phyloP scores from a whole-genome alignment of 2,329 filamentous ascomycete genomes.

The Apiospora arundinis region DNA sequence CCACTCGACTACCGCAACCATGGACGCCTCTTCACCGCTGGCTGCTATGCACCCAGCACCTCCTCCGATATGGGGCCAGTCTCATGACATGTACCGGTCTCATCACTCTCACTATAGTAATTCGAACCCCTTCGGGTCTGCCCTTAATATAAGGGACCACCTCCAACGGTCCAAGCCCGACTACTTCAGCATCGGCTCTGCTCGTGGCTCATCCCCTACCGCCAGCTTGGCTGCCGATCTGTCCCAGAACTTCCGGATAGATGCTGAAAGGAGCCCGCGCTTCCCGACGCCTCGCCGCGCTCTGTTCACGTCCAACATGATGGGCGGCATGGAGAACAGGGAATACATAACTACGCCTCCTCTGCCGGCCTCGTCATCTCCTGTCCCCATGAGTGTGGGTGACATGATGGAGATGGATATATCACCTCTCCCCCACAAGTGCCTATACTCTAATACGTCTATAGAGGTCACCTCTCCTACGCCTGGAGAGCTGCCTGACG shows the following conservation, averaged over 20 bases:
- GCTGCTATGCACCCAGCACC: slow-evolving; percentile 86
- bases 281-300: slow-evolving; percentile 83
- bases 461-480: slow-evolving; percentile 77
- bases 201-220: slow-evolving; percentile 87
- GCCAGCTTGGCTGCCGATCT: slow-evolving; percentile 91
- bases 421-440: slow-evolving; percentile 90
- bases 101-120: slow-evolving; percentile 55
- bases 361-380: slow-evolving; percentile 79
- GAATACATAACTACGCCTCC: slow-evolving; percentile 85
- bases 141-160: slow-evolving; percentile 82
- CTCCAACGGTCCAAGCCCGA: slow-evolving; percentile 67
- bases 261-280: slow-evolving; percentile 79
- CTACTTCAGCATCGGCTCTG: slow-evolving; percentile 81
- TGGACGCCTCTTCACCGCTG: slow-evolving; percentile 94
- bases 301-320: slow-evolving; percentile 78
- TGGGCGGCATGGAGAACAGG: slow-evolving; percentile 61
- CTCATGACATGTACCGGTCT: slow-evolving; percentile 58
- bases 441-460: slow-evolving; percentile 64
- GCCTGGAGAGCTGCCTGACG: slow-evolving; percentile 55
- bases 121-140: slow-evolving; percentile 61
- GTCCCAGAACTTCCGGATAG: slow-evolving; percentile 96
- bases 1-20: slow-evolving; percentile 46
- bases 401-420: slow-evolving; percentile 98
- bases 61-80: slow-evolving; percentile 66
- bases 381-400: slow-evolving; percentile 68